A percentile compares a stretch with the other conserved stretches of the same genome.
These are phyloP conservation scores for Batkoa obscura DNA, from an alignment of 371 early-diverging fungal species.

Conservation along the genomic window DNA sequence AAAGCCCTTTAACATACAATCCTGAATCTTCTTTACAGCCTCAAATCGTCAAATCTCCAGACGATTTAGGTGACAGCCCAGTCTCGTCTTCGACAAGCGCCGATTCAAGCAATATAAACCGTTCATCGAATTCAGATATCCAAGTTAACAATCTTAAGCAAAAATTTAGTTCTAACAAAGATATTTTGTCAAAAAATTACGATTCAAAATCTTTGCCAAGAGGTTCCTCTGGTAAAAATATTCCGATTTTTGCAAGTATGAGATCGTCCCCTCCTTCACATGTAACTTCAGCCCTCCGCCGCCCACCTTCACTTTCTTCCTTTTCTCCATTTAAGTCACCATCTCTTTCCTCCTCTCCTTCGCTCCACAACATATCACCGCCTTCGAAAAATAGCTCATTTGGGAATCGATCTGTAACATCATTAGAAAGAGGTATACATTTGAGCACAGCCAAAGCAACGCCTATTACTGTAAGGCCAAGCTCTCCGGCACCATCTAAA, in stretches of 20 bases:
- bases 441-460: background rate
- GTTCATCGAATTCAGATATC: background rate
- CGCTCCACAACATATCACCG: conserved; percentile 2
- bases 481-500: conserved; percentile 1
- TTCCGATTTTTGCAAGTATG: background rate
- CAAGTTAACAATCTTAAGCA: background rate
- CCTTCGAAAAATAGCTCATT: conserved; percentile 1
- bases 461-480: background rate
- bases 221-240: background rate
- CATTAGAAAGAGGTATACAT: conserved; percentile 1
- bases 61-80: background rate
- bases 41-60: background rate
- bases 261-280: conserved; percentile 2
- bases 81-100: background rate
- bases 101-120: background rate
- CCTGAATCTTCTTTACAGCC: background rate
- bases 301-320: background rate
- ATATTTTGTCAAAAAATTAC: background rate
- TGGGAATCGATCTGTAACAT: conserved; percentile 3
- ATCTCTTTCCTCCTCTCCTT: conserved; percentile 9
- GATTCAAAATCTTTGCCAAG: background rate
- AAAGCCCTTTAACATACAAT: background rate
- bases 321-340: conserved; percentile 10
- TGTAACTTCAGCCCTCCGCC: background rate
- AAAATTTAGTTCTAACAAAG: background rate